Evolutionary conservation across 257 asterid species (phyloP).

Genomic region (Solanum microdontum): DNA sequence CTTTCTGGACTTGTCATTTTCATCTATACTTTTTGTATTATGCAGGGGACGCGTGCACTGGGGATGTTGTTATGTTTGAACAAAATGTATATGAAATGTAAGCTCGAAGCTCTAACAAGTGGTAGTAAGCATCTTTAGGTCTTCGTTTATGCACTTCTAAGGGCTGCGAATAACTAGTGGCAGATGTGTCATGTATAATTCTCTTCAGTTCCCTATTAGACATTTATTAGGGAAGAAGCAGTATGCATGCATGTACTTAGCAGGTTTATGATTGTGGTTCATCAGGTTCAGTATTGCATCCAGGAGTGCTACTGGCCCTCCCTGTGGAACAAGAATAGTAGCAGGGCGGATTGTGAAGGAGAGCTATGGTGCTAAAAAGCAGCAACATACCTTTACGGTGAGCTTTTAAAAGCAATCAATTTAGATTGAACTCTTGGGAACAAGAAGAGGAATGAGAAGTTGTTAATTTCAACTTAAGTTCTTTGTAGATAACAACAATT

Average conservation of each 20-base stretch:
- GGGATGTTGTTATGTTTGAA: conserved; percentile 77
- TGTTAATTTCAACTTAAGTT: background rate
- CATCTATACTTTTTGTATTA: background rate
- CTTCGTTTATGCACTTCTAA: background rate
- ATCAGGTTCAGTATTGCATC: conserved; percentile 55
- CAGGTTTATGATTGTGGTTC: conserved; percentile 7
- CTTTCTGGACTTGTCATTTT: background rate
- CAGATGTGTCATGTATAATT: background rate
- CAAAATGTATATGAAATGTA: conserved; percentile 86
- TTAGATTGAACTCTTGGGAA: background rate
- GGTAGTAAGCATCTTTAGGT: background rate
- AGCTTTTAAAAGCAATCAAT: conserved; percentile 5
- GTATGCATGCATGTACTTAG: background rate
- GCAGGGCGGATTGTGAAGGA: conserved; percentile 88
- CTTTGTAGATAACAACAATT: background rate
- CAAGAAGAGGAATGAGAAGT: background rate
- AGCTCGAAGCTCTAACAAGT: conserved; percentile 9
- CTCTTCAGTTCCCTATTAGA: background rate
- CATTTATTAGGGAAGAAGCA: background rate
- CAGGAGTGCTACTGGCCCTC: conserved; percentile 64
- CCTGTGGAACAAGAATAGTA: conserved; percentile 59
- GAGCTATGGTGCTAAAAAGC: conserved; percentile 92
- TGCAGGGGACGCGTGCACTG: conserved; percentile 90
- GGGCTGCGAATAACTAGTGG: background rate
- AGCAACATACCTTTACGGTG: conserved; percentile 90